Percentiles rank a stretch among this genome's conserved stretches.
These are phyloP conservation scores for Periglandula ipomoeae DNA, from an alignment of 2,329 filamentous ascomycete genomes.

Conservation along the genomic window DNA sequence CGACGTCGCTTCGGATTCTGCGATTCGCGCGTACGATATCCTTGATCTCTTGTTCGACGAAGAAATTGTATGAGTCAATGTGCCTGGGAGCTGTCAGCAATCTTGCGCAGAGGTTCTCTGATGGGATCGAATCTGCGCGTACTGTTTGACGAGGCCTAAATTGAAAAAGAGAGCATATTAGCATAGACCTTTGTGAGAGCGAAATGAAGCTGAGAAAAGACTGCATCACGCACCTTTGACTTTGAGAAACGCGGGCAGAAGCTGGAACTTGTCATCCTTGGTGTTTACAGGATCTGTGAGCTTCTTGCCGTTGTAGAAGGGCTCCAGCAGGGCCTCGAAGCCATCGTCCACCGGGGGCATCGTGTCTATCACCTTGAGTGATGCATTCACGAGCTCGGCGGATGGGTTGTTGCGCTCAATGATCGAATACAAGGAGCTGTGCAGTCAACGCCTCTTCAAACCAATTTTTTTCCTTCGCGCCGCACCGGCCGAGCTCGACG, in stretches of 20 bases:
- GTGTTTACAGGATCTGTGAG: slow-evolving; percentile 56
- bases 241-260: slow-evolving; percentile 94
- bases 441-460: background rate
- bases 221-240: slow-evolving; percentile 59
- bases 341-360: slow-evolving; percentile 52
- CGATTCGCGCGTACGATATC: slow-evolving; percentile 91
- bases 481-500: background rate
- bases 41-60: slow-evolving; percentile 92
- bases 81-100: slow-evolving; percentile 40
- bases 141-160: slow-evolving; percentile 75
- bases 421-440: background rate
- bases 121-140: slow-evolving; percentile 18
- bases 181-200: background rate
- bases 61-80: slow-evolving; percentile 98
- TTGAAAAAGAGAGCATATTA: background rate
- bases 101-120: background rate
- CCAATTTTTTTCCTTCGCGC: background rate
- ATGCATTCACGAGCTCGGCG: slow-evolving; percentile 17
- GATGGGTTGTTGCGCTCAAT: background rate
- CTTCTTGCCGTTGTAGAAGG: slow-evolving; percentile 60
- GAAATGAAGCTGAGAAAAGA: slow-evolving; percentile 1
- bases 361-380: slow-evolving; percentile 12
- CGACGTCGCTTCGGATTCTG: slow-evolving; percentile 81
- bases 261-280: slow-evolving; percentile 86
- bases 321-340: slow-evolving; percentile 57